Base-by-base conservation (phyloP, 768 basidiomycete species). In the Udeniomyces megalosporus region DNA sequence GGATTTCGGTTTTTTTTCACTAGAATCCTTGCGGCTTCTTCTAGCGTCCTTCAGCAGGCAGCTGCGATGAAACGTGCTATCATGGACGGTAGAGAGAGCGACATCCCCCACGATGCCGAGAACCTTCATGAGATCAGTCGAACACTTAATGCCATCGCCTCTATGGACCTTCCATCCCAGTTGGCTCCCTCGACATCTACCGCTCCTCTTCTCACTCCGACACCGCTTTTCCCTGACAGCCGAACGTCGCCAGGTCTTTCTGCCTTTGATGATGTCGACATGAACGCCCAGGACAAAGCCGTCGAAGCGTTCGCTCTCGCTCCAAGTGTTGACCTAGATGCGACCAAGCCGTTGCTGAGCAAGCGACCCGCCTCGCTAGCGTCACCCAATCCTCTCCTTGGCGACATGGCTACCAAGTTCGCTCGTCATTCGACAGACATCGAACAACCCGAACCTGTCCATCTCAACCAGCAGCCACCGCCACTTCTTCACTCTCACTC, bases 401-500 rank as follows among this genome's bases (percentile, higher is more conserved):
- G 34, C 7, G 46, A n/a, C 44, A 7, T 22, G 20, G 24, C 52
- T n/a, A 55, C 29, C 22, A 63, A 63, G 56, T 46, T 55, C 14
- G 44, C 38, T 34, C 60, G 60, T 29, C 45, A 42, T n/a, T 48
- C 47, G 32, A 47, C 47, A 28, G 28, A 3, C 11, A 42, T 31
- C 22, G 45, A 34, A 14, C 20, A 48, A 42, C 10, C 46, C 1
- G 57, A 8, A 14, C 32, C 47, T 12, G 15, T 15, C n/a, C 32
- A n/a, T 14, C 11, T 52, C 42, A 28, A 48, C 2, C 42, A 7
- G 4, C 50, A 28, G 28, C 56, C 48, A 5, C 56, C 29, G 17
- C 57, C 70, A 28, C 59, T 74, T 26, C 61, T 71, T 4, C 72
- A 73, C 62, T 71, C 72, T 3, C 74, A 75, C 56, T 74, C 73